These are phyloP conservation scores for Populus euphratica DNA, from an alignment of 345 rosid genomes.

Conservation along the genomic window DNA sequence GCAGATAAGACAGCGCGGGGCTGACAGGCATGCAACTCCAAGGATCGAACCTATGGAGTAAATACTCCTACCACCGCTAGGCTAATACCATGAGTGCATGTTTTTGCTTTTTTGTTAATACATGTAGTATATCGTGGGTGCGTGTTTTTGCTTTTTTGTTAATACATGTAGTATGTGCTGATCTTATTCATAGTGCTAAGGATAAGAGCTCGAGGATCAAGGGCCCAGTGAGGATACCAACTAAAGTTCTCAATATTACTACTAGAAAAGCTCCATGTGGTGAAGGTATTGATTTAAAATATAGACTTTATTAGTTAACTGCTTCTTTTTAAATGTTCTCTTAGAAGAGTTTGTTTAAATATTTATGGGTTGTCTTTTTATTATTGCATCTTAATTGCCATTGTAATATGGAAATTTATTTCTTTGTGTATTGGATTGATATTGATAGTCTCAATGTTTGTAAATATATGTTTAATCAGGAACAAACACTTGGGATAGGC, in stretches of 20 bases:
- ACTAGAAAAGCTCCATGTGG: slow-evolving; percentile 1
- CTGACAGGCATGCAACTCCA: too few species aligned
- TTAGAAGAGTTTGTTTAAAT: neutral
- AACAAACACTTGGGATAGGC: slow-evolving; percentile 49
- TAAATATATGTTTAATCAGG: slow-evolving; percentile 18
- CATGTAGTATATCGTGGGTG: too few species aligned
- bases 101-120: too few species aligned
- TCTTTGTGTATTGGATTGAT: neutral
- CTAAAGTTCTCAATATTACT: neutral
- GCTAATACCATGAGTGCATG: too few species aligned
- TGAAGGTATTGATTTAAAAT: neutral
- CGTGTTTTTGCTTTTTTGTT: neutral
- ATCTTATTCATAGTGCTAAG: slow-evolving; percentile 1
- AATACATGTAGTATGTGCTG: neutral
- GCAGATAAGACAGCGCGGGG: too few species aligned
- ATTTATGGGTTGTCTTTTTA: neutral
- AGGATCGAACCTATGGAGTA: too few species aligned
- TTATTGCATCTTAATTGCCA: neutral
- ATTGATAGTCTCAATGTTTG: neutral
- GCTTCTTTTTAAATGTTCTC: neutral
- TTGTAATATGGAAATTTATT: neutral
- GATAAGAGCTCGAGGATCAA: neutral
- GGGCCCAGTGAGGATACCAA: slow-evolving; percentile 24
- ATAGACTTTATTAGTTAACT: neutral
- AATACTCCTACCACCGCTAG: too few species aligned